Percentiles rank a stretch among this genome's conserved stretches.
Conservation (phyloP, 2,329 filamentous ascomycete species). For the Fusarium sp. region DNA sequence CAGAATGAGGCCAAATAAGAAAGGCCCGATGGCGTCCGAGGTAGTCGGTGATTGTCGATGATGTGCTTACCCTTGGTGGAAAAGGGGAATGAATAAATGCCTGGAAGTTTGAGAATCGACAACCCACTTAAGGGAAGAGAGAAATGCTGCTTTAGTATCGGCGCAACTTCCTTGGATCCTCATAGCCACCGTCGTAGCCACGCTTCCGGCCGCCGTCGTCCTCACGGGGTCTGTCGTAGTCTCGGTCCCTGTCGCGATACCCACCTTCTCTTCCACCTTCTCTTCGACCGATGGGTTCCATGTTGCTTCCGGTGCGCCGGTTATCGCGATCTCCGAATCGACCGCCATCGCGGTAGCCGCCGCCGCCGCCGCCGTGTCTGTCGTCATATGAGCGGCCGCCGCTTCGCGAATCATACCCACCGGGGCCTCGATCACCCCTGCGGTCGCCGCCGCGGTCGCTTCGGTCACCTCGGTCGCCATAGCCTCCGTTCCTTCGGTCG, state of each 20-base stretch:
- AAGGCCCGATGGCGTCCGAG: slow-evolving; percentile 8
- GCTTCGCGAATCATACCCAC: slow-evolving; percentile 69
- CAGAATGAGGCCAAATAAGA: neutral
- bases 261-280: slow-evolving; percentile 65
- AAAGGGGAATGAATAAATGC: slow-evolving; percentile 39
- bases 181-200: slow-evolving; percentile 84
- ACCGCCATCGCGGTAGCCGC: slow-evolving; percentile 64
- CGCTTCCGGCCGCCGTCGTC: slow-evolving; percentile 74
- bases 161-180: slow-evolving; percentile 80
- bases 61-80: slow-evolving; percentile 45
- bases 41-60: slow-evolving; percentile 25
- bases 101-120: slow-evolving; percentile 35
- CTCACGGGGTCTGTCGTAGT: slow-evolving; percentile 70
- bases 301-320: slow-evolving; percentile 81
- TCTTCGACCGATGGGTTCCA: slow-evolving; percentile 83
- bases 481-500: slow-evolving; percentile 63
- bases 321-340: slow-evolving; percentile 61
- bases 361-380: slow-evolving; percentile 64
- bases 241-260: slow-evolving; percentile 66
- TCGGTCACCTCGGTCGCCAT: slow-evolving; percentile 59
- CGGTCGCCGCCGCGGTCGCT: slow-evolving; percentile 69
- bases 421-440: slow-evolving; percentile 67
- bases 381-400: slow-evolving; percentile 75
- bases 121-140: slow-evolving; percentile 43
- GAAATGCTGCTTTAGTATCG: slow-evolving; percentile 64